Percentiles rank a stretch among this genome's conserved stretches.
Conservation (phyloP, 805 yeast genomes). For the Sugiyamaella boreocaroliniensis region DNA sequence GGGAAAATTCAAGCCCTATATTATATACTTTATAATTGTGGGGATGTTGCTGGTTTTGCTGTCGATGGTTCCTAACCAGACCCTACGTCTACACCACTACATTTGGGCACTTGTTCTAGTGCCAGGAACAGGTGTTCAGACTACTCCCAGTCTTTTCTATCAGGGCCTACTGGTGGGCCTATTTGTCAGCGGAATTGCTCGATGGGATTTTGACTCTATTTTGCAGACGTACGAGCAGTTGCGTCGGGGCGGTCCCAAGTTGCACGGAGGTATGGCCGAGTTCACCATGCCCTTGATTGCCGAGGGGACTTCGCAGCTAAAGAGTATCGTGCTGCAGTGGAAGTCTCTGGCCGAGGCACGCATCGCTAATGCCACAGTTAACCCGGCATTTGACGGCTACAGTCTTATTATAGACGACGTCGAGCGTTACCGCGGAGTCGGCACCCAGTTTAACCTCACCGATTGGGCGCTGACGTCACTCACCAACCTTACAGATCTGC, state of each 20-base stretch:
- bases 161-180: conserved; percentile 84
- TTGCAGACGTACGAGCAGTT: conserved; percentile 67
- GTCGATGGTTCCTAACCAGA: conserved; percentile 38
- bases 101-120: conserved; percentile 65
- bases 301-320: conserved; percentile 17
- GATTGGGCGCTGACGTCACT: conserved; percentile 25
- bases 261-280: conserved; percentile 24
- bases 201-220: conserved; percentile 92
- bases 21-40: conserved; percentile 41
- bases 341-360: conserved; percentile 7
- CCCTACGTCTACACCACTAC: conserved; percentile 30
- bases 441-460: conserved; percentile 39
- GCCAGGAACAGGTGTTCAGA: conserved; percentile 70
- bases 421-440: conserved; percentile 60
- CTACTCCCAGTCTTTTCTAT: conserved; percentile 43
- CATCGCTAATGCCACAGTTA: not conserved
- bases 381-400: conserved; percentile 37
- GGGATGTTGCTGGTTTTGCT: conserved; percentile 32
- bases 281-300: conserved; percentile 17
- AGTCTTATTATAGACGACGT: conserved; percentile 73
- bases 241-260: conserved; percentile 61
- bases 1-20: conserved; percentile 46
- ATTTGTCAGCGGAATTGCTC: conserved; percentile 72
- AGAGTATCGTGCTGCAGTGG: conserved; percentile 18
- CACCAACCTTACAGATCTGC: conserved; percentile 1